phyloP scores from a whole-genome alignment of 2,329 filamentous ascomycete species.

The Teratosphaeria epicoccoides region DNA sequence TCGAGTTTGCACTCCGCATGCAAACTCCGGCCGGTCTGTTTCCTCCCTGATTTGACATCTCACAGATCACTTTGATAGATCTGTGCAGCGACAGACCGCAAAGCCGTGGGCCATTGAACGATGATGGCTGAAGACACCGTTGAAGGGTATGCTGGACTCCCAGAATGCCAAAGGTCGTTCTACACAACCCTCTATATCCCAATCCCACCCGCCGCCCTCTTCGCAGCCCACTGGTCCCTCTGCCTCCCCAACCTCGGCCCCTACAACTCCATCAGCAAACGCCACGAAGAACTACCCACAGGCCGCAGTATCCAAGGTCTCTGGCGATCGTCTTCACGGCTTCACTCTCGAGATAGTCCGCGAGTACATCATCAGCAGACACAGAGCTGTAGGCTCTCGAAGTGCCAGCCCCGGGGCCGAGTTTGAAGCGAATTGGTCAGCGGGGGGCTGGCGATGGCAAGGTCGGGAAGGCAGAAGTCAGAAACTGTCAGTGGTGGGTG shows the following conservation, averaged over 20 bases:
- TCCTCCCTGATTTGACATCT: too few species aligned
- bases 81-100: too few species aligned
- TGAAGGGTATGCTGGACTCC: too few species aligned
- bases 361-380: conserved; percentile 9
- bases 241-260: conserved; percentile 6
- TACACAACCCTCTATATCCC: conserved; percentile 7
- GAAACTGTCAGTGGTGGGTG: conserved; percentile 14
- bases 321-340: conserved; percentile 12
- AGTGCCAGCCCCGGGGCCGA: conserved; percentile 8
- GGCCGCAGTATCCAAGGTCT: conserved; percentile 11
- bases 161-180: not conserved
- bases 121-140: too few species aligned
- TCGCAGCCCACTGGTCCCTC: conserved; percentile 14
- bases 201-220: conserved; percentile 12
- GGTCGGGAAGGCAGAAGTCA: conserved; percentile 6
- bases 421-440: conserved; percentile 4
- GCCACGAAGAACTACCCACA: conserved; percentile 2
- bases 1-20: too few species aligned
- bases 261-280: not conserved
- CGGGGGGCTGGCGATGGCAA: not conserved
- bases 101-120: too few species aligned
- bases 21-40: too few species aligned
- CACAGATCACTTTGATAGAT: too few species aligned
- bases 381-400: conserved; percentile 5
- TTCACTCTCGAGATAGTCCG: conserved; percentile 10